phyloP scores from a whole-genome alignment of 768 basidiomycete species.

The Pulveroboletus ravenelii region DNA sequence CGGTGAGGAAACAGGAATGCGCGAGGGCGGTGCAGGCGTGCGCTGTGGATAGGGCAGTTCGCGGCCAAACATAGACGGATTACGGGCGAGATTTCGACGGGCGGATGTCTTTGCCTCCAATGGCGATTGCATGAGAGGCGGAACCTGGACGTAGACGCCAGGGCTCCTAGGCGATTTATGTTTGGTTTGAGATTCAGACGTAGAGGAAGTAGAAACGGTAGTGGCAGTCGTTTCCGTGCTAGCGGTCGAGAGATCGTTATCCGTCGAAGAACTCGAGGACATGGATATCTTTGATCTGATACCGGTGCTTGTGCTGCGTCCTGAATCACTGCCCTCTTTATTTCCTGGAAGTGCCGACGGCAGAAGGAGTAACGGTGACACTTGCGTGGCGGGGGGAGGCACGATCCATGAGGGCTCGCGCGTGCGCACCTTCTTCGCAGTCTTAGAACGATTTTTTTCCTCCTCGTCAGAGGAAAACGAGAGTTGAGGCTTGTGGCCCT shows the following conservation, averaged over 20 bases:
- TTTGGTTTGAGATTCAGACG: constrained; percentile 18
- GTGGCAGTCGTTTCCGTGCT: constrained; percentile 31
- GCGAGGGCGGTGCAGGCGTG: constrained; percentile 29
- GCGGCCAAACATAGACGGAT: constrained; percentile 63
- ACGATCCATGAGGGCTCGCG: constrained; percentile 32
- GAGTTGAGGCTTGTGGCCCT: constrained; percentile 36
- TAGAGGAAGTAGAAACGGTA: constrained; percentile 17
- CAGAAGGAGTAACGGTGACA: constrained; percentile 20
- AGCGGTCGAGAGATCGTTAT: constrained; percentile 30
- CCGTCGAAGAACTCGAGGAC: constrained; percentile 30
- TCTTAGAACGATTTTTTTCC: constrained; percentile 56
- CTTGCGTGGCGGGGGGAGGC: constrained; percentile 21
- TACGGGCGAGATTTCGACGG: constrained; percentile 47
- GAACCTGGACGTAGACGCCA: constrained; percentile 16
- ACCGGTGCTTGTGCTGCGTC: constrained; percentile 16
- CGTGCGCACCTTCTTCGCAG: constrained; percentile 58
- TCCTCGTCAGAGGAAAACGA: constrained; percentile 73
- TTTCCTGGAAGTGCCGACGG: constrained; percentile 14
- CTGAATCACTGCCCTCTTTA: constrained; percentile 12
- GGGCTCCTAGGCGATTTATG: constrained; percentile 20
- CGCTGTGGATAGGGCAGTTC: constrained; percentile 51
- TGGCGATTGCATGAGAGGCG: constrained; percentile 13
- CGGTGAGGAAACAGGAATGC: constrained; percentile 29
- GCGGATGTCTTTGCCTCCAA: constrained; percentile 27
- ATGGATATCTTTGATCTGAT: constrained; percentile 21